Percentiles rank a stretch among this genome's conserved stretches.
Evolutionary conservation across 2,329 filamentous ascomycete genomes (phyloP).

Genomic region (Claviceps citrina): DNA sequence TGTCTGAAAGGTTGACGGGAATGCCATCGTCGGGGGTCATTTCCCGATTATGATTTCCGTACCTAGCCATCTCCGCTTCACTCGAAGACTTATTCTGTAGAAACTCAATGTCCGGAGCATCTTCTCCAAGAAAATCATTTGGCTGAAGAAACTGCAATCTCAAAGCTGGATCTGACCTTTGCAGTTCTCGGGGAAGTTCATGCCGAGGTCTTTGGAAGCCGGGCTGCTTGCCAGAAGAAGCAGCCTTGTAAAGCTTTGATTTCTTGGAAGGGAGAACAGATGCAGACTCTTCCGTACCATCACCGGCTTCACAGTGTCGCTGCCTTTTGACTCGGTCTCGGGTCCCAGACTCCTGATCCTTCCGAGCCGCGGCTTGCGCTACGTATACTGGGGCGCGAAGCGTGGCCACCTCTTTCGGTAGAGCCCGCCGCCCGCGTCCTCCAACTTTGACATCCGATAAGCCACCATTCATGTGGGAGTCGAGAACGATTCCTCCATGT

Average conservation of each 20-base stretch:
- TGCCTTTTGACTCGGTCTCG: constrained; percentile 7
- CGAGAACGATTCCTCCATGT: neutral
- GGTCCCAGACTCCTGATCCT: constrained; percentile 12
- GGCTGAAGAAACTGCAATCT: constrained; percentile 5
- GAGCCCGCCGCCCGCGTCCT: constrained; percentile 19
- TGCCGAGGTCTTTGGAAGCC: neutral
- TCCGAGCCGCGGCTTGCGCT: constrained; percentile 22
- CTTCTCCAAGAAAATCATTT: constrained; percentile 5
- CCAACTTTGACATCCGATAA: constrained; percentile 10
- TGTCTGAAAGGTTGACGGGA: neutral
- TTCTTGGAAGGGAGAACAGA: neutral
- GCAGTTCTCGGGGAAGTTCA: neutral
- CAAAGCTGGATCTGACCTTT: neutral
- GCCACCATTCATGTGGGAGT: neutral
- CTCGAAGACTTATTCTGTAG: neutral
- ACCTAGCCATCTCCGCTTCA: neutral
- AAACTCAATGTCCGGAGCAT: neutral
- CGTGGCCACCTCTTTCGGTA: constrained; percentile 30
- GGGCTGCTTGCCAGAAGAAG: neutral
- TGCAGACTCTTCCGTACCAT: neutral
- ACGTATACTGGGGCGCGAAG: constrained; percentile 36
- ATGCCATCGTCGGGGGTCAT: neutral
- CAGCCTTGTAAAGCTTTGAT: neutral
- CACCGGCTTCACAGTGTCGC: constrained; percentile 1
- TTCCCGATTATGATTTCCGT: neutral